Conservation (phyloP, 352 stramenopile genomes). For the Globisporangium rhizosaccharum region DNA sequence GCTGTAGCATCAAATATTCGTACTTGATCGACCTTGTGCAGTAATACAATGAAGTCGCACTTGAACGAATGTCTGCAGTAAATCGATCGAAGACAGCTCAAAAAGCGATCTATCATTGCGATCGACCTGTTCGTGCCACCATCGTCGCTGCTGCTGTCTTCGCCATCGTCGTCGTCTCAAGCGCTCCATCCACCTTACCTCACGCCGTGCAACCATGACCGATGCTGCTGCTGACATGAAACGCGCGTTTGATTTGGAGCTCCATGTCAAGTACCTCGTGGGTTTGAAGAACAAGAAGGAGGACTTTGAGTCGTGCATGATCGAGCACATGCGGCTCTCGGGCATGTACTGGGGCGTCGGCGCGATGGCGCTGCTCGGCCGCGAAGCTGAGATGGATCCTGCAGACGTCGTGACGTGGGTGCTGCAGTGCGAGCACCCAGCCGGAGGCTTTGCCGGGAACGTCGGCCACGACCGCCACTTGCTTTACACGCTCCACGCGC, state of each 20-base stretch:
- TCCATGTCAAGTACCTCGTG: constrained; percentile 79
- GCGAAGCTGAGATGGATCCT: constrained; percentile 78
- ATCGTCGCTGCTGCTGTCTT: too few species aligned
- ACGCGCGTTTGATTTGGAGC: constrained; percentile 43
- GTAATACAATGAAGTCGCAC: too few species aligned
- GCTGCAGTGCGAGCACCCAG: constrained; percentile 90
- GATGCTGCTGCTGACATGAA: neutral
- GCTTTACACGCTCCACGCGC: constrained; percentile 96
- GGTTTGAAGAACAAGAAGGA: constrained; percentile 84
- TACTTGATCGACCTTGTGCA: too few species aligned
- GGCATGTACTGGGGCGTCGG: constrained; percentile 98
- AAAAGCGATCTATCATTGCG: too few species aligned
- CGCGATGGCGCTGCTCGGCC: constrained; percentile 90
- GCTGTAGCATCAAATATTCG: too few species aligned
- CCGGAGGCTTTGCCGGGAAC: constrained; percentile 95
- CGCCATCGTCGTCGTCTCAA: too few species aligned
- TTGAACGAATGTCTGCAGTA: too few species aligned
- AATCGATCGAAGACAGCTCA: too few species aligned
- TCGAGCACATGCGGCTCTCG: constrained; percentile 96
- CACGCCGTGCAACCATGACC: constrained; percentile 1
- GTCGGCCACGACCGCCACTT: constrained; percentile 95
- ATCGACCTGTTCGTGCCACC: too few species aligned
- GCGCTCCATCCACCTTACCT: too few species aligned
- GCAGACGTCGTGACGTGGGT: constrained; percentile 93
- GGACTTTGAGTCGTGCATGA: constrained; percentile 91